Percentiles rank a stretch among this genome's conserved stretches.
Evolutionary conservation across 2,329 filamentous ascomycete species (phyloP).

Genomic region (Aspergillus aculeatinus): DNA sequence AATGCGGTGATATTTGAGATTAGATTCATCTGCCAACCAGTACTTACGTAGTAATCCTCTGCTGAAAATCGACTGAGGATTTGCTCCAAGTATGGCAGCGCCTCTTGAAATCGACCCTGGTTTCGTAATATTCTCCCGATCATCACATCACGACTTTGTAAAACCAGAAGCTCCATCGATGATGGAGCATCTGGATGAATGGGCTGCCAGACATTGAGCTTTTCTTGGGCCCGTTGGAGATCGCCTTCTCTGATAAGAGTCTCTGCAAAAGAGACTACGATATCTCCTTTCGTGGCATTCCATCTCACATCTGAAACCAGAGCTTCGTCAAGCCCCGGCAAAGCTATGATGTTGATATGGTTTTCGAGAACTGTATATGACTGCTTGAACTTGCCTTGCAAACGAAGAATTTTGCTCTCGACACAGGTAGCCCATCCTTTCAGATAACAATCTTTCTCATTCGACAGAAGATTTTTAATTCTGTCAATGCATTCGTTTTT

Average conservation of each 20-base stretch:
- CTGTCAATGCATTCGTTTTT: no score
- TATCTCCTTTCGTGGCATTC: constrained; percentile 5
- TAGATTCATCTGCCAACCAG: constrained; percentile 13
- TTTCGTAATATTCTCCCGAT: constrained; percentile 3
- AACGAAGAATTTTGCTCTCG: no score
- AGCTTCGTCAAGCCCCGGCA: neutral
- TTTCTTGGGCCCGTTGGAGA: constrained; percentile 12
- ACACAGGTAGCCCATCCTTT: no score
- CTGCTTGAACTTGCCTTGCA: no score
- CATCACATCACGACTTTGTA: neutral
- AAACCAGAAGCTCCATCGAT: constrained; percentile 1
- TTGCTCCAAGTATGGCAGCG: neutral
- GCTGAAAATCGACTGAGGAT: neutral
- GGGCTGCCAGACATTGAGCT: constrained; percentile 11
- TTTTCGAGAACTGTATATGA: no score
- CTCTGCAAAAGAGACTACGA: constrained; percentile 14
- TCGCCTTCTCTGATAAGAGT: constrained; percentile 15
- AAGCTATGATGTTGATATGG: neutral
- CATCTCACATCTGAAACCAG: no score
- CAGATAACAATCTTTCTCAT: no score
- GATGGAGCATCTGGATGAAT: neutral
- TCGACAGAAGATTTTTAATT: no score
- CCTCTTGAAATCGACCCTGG: neutral
- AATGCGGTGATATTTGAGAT: constrained; percentile 12
- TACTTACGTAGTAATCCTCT: constrained; percentile 5